Conservation (phyloP, 208 protist genomes). For the Wallacemonas sp. region DNA sequence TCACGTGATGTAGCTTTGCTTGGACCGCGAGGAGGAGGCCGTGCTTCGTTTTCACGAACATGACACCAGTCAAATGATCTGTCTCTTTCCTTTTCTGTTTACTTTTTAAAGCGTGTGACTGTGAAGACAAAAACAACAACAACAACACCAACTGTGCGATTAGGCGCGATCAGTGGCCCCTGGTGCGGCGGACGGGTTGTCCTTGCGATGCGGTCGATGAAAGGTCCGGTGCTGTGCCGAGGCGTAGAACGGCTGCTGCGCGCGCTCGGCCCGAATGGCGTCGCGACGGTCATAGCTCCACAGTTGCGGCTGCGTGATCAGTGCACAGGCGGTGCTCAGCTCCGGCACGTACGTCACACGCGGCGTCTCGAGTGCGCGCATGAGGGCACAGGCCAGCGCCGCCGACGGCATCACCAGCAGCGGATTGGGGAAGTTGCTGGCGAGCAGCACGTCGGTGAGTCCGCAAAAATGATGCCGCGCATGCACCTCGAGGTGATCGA, state of each 20-base stretch:
- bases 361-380: constrained; percentile 63
- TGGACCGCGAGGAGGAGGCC: too few relatives aligned
- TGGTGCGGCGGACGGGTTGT: constrained; percentile 69
- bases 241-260: constrained; percentile 23
- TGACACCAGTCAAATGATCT: too few relatives aligned
- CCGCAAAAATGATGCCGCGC: constrained; percentile 79
- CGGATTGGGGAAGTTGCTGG: constrained; percentile 69
- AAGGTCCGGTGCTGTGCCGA: constrained; percentile 48
- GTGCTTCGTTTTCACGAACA: too few relatives aligned
- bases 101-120: background rate
- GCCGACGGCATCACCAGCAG: constrained; percentile 58
- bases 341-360: constrained; percentile 76
- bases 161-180: constrained; percentile 34
- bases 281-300: constrained; percentile 46
- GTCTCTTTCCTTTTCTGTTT: background rate
- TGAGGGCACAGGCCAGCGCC: constrained; percentile 59
- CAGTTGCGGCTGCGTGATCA: constrained; percentile 65
- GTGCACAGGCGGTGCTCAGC: constrained; percentile 51
- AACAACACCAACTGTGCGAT: background rate
- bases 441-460: constrained; percentile 79
- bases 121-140: constrained; percentile 4
- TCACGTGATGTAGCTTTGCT: too few relatives aligned
- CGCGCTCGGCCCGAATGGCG: constrained; percentile 19
- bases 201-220: constrained; percentile 61
- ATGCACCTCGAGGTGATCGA: constrained; percentile 74